Conservation (phyloP, 2,329 filamentous ascomycete genomes). For the Aureobasidium sp. region DNA sequence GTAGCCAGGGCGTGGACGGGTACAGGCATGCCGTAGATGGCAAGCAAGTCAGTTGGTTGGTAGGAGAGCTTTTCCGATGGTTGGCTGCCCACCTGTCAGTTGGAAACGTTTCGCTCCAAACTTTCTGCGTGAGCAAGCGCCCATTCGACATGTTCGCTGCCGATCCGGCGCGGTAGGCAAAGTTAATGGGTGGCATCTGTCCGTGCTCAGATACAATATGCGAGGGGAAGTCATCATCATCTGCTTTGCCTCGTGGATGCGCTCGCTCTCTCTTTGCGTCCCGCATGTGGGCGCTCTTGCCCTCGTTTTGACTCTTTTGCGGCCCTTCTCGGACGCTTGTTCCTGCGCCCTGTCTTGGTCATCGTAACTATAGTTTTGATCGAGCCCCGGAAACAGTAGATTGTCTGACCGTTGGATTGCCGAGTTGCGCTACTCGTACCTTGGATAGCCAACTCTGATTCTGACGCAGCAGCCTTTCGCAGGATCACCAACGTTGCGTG, state of each 20-base stretch:
- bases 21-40: background rate
- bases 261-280: background rate
- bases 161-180: slow-evolving; percentile 7
- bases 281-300: background rate
- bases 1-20: background rate
- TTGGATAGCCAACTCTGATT: slow-evolving; percentile 5
- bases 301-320: background rate
- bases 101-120: slow-evolving; percentile 3
- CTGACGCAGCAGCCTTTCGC: background rate
- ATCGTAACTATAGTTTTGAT: slow-evolving; percentile 6
- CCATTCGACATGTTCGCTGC: slow-evolving; percentile 8
- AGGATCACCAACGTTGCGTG: slow-evolving; percentile 13
- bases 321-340: slow-evolving; percentile 12
- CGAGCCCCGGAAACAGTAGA: slow-evolving; percentile 8
- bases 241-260: slow-evolving; percentile 6
- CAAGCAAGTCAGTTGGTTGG: background rate
- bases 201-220: background rate
- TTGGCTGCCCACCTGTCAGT: slow-evolving; percentile 2
- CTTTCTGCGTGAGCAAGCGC: slow-evolving; percentile 7
- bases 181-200: background rate
- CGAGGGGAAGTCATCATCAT: slow-evolving; percentile 12
- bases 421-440: slow-evolving; percentile 5
- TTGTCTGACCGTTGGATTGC: slow-evolving; percentile 4
- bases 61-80: background rate
- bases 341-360: slow-evolving; percentile 5